Conservation (phyloP, 257 asterid species). For the Verbascum thapsus region DNA sequence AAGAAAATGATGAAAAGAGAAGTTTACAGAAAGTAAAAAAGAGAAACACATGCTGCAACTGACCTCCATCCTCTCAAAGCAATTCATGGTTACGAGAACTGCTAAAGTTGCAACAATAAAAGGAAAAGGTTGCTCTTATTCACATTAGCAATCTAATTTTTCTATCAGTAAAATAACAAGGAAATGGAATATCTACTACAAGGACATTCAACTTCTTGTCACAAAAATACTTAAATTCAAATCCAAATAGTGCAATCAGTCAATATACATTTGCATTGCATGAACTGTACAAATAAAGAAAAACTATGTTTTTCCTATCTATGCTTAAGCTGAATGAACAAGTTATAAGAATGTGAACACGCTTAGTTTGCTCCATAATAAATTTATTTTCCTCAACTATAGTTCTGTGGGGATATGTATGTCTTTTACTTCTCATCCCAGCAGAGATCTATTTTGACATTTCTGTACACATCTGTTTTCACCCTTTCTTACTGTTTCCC, state of each 20-base stretch:
- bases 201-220: neutral
- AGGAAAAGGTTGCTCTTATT: neutral
- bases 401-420: neutral
- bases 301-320: conserved; percentile 15
- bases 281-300: conserved; percentile 26
- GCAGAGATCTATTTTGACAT: conserved; percentile 4
- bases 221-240: neutral
- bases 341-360: conserved; percentile 14
- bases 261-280: conserved; percentile 18
- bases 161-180: conserved; percentile 8
- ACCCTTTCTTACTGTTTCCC: neutral
- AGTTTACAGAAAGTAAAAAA: neutral
- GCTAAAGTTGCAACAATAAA: conserved; percentile 13
- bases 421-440: conserved; percentile 4
- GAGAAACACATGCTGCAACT: neutral
- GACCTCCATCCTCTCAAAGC: neutral
- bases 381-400: conserved; percentile 17
- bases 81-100: neutral
- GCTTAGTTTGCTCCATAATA: neutral
- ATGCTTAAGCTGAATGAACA: conserved; percentile 19
- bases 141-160: conserved; percentile 13
- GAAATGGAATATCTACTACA: neutral
- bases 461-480: conserved; percentile 7
- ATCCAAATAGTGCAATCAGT: conserved; percentile 5
- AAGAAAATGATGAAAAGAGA: conserved; percentile 1